Base-by-base conservation (phyloP, 2,329 filamentous ascomycete species). In the Colletotrichum sp. region DNA sequence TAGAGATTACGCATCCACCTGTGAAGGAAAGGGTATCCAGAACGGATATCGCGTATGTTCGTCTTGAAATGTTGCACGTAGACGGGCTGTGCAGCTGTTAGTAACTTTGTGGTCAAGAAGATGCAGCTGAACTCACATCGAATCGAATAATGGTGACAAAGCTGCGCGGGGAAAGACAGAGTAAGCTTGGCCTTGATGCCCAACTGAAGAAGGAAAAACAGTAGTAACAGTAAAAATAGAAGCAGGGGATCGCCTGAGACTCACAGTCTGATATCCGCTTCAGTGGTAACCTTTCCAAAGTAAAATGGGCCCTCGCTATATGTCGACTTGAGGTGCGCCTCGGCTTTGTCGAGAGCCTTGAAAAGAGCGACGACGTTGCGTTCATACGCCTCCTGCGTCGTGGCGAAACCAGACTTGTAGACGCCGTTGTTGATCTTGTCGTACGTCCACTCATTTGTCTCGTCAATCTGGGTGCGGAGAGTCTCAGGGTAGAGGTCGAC, bases 21-120 rank as follows among this genome's bases (percentile, higher is more conserved):
- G 86, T 98, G 95, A 74, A 98, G 86, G 66, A 89, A 87, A 32
- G 96, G 96, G 83, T 97, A 98, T 3, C 95, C 95, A 9, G 91
- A 93, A 56, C 96, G 90, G 81, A 98, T 96, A 84, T 97, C 95
- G 28, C 93, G 90, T 76, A 98, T 87, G 86, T 98, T 98, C 87
- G 94, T 96, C 85, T 94, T 94, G 88, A 96, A 96, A 85, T 96
- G 94, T 86, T 97, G 95, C 69, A 97, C 94, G 81, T 97, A 97
- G 79, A 95, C 94, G 34, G 89, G 88, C 84, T 89, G 67, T 18
- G 14, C 36, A 21, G 43, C 52, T 38, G 32, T 36, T 21, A 56
- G 55, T 10, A 56, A 34, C 24, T 26, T 5, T 4, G 12, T 16
- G 12, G 7, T n/a, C 18, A 48, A 18, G 30, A 32, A 43, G 52